Evolutionary conservation across 495 filamentous ascomycete species (phyloP).

Genomic region (Talaromyces liani): DNA sequence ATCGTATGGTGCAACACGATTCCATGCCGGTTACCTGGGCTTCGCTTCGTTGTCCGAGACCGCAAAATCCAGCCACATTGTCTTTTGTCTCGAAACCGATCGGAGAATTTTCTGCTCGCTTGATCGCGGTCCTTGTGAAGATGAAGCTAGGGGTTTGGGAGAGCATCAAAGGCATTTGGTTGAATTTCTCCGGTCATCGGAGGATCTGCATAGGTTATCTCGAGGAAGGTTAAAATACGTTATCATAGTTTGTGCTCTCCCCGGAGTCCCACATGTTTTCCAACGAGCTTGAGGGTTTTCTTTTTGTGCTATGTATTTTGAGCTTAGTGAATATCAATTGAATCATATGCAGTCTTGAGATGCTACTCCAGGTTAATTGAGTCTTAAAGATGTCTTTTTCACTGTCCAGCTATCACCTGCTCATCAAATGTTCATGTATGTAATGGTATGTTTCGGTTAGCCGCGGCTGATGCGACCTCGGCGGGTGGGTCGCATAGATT

Average conservation of each 20-base stretch:
- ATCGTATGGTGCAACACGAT: background rate
- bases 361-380: background rate
- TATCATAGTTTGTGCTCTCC: background rate
- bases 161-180: background rate
- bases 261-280: background rate
- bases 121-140: background rate
- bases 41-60: background rate
- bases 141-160: background rate
- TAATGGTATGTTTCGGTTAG: constrained; percentile 6
- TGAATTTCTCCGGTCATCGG: background rate
- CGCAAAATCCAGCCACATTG: background rate
- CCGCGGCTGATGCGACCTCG: background rate
- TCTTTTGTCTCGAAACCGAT: too few species aligned
- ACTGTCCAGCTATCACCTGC: background rate
- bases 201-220: background rate
- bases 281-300: background rate
- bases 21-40: background rate
- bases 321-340: background rate
- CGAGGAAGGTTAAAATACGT: background rate
- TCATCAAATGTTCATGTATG: background rate
- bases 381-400: background rate
- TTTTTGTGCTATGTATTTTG: background rate
- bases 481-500: background rate
- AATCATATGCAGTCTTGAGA: background rate
- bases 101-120: background rate